phyloP scores from a whole-genome alignment of 2,329 filamentous ascomycete genomes.

The Alternaria arborescens region DNA sequence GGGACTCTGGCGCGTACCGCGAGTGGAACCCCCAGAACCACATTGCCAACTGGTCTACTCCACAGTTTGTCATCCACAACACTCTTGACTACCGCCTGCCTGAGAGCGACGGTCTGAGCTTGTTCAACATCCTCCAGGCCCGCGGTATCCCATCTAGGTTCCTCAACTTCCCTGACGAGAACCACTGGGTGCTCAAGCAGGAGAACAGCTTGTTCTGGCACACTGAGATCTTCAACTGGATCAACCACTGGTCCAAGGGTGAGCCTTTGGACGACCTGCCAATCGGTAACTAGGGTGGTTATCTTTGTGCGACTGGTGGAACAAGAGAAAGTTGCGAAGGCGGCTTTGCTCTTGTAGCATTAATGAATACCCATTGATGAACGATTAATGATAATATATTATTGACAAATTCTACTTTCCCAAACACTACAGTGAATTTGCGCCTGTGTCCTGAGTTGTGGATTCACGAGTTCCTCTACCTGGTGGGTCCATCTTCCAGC shows the following conservation, averaged over 20 bases:
- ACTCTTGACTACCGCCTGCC: conserved; percentile 89
- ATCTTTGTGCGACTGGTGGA: not conserved
- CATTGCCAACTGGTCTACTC: conserved; percentile 78
- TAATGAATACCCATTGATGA: conserved; percentile 3
- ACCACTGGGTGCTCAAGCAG: conserved; percentile 84
- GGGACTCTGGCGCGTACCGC: conserved; percentile 56
- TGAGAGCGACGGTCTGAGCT: conserved; percentile 81
- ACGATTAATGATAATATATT: conserved; percentile 14
- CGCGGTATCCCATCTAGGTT: conserved; percentile 78
- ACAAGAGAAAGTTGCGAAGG: not conserved
- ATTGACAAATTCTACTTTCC: not conserved
- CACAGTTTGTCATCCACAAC: conserved; percentile 88
- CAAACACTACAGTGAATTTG: not conserved
- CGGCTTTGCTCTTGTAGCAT: not conserved
- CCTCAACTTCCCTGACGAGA: conserved; percentile 81
- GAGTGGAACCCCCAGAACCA: conserved; percentile 66
- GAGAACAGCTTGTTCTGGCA: conserved; percentile 97
- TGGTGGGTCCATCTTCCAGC: too few relatives aligned
- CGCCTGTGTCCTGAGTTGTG: not conserved
- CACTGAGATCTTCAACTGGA: conserved; percentile 57
- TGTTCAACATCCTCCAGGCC: conserved; percentile 86
- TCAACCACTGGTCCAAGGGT: conserved; percentile 49
- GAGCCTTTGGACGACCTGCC: conserved; percentile 39
- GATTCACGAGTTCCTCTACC: not conserved
- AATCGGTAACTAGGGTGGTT: conserved; percentile 36